Evolutionary conservation across 73 alveolate species (phyloP), one percentile per base, ranked within the genome.

Genomic region (Effrenium voratum): DNA sequence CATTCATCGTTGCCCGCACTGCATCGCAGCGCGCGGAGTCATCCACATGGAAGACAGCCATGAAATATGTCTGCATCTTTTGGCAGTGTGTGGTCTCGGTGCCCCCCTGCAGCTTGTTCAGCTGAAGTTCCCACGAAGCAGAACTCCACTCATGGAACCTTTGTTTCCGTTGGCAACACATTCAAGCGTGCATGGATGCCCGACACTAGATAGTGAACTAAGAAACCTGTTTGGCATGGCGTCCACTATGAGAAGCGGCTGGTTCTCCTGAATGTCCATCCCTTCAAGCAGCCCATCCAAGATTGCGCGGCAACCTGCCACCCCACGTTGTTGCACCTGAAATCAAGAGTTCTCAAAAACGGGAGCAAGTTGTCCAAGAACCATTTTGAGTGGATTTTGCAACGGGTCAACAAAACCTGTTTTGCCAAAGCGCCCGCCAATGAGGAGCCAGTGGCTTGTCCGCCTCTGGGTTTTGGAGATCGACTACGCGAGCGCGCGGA

Each of bases 281-380:
- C 84, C 84, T 36, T 73, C 55, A 47, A 73, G 28, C 28, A 73
- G 52, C 52, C 38, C 19, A 47, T 36, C 0, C 32, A 73, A 13
- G 47, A 73, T 73, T 19, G n/a, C 84, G 52, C 28, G n/a, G 84
- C 84, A 73, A 73, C 52, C 84, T 13, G 84, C 52, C 30, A 73
- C 36, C 52, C 84, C 84, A 13, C 84, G 84, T 52, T 73, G 84
- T 73, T 73, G 84, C 52, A 73, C 84, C 84, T 73, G 13, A 38
- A 52, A n/a, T n/a, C n/a, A n/a, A n/a, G n/a, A n/a, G n/a, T n/a
- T n/a, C n/a, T n/a, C n/a, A n/a, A n/a, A n/a, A n/a, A n/a, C n/a
- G n/a, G n/a, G n/a, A n/a, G n/a, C n/a, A n/a, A n/a, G n/a, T n/a
- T n/a, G n/a, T n/a, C n/a, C n/a, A n/a, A n/a, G n/a, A n/a, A n/a